These are phyloP conservation scores for Epichloe glyceriae DNA, from an alignment of 2,329 filamentous ascomycete species.

Conservation along the genomic window DNA sequence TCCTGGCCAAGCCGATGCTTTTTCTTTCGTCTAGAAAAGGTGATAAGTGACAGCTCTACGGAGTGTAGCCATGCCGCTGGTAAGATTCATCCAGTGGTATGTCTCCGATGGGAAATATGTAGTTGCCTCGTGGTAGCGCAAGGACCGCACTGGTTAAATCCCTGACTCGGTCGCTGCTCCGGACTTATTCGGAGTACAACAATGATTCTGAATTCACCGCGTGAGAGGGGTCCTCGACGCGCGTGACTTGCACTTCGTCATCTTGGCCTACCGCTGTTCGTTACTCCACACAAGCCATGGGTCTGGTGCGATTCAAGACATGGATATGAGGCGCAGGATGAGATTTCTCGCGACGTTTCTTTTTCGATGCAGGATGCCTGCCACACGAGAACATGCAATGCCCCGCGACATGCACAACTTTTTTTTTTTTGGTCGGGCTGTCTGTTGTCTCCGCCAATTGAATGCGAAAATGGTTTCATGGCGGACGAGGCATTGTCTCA, in stretches of 20 bases:
- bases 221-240: neutral
- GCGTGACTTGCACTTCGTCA: too few species aligned
- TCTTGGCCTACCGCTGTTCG: too few species aligned
- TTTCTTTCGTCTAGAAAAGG: neutral
- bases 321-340: neutral
- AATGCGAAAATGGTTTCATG: neutral
- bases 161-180: too few species aligned
- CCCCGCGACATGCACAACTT: too few species aligned
- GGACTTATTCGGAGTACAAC: too few species aligned
- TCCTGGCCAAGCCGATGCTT: too few species aligned
- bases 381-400: too few species aligned
- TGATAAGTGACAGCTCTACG: neutral
- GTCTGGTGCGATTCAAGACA: neutral
- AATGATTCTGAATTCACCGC: too few species aligned
- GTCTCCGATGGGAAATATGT: neutral
- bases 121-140: too few species aligned
- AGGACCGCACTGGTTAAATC: too few species aligned
- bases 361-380: neutral
- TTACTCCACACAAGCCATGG: neutral
- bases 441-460: neutral
- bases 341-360: neutral
- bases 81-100: neutral
- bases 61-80: too few species aligned
- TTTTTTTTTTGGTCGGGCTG: neutral
- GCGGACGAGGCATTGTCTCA: neutral